Conservation (phyloP, 2,329 filamentous ascomycete genomes). For the Arthroderma sp. region DNA sequence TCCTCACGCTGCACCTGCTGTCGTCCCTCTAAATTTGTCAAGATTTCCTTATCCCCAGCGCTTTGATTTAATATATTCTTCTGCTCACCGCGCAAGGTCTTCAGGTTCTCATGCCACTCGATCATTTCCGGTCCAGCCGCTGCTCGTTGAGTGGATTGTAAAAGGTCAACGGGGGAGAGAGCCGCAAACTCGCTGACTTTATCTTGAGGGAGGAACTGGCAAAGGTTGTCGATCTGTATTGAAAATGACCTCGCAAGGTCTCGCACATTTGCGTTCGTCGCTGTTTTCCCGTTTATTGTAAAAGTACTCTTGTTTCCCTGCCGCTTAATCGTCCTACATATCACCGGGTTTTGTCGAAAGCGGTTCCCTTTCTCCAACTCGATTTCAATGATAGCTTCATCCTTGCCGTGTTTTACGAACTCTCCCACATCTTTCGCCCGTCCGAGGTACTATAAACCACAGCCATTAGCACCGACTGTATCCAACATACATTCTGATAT, state of each 20-base stretch:
- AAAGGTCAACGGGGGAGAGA: constrained; percentile 64
- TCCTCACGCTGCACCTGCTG: constrained; percentile 66
- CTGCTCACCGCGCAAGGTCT: constrained; percentile 54
- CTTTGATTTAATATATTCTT: constrained; percentile 49
- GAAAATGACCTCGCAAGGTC: constrained; percentile 56
- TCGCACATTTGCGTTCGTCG: constrained; percentile 50
- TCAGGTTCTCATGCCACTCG: constrained; percentile 62
- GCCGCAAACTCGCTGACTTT: constrained; percentile 88
- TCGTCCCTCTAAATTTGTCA: constrained; percentile 56
- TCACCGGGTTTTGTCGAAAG: constrained; percentile 50
- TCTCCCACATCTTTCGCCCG: constrained; percentile 73
- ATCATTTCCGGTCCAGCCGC: constrained; percentile 73
- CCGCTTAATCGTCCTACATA: constrained; percentile 63
- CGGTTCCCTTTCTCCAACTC: constrained; percentile 59
- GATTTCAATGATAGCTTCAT: constrained; percentile 72
- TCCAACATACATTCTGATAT: not conserved
- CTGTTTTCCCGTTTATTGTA: constrained; percentile 56
- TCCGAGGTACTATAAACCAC: constrained; percentile 50
- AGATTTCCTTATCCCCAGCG: constrained; percentile 45
- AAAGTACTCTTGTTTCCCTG: constrained; percentile 75
- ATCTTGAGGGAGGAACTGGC: constrained; percentile 93
- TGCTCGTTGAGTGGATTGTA: constrained; percentile 76
- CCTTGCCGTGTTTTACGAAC: constrained; percentile 81
- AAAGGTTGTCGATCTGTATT: constrained; percentile 95
- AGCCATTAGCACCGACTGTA: not conserved